These are phyloP conservation scores for Diaporthe velutina DNA, from an alignment of 2,329 filamentous ascomycete species.

Conservation along the genomic window DNA sequence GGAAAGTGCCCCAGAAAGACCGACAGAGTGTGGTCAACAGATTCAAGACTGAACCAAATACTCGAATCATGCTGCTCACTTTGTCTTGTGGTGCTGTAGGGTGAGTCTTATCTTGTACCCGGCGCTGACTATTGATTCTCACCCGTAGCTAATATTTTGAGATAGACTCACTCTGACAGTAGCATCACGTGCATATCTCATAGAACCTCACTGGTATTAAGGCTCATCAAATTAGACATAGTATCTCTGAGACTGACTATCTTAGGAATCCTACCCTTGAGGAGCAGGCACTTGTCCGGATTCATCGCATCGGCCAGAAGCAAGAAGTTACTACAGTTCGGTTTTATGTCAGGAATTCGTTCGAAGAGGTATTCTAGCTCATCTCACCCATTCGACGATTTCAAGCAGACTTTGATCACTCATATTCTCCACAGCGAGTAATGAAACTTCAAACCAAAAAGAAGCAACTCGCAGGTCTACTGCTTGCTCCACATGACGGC, in stretches of 20 bases:
- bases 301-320: slow-evolving; percentile 47
- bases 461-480: slow-evolving; percentile 39
- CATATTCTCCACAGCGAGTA: slow-evolving; percentile 30
- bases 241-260: too few species aligned
- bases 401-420: not conserved
- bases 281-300: slow-evolving; percentile 47
- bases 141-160: not conserved
- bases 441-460: slow-evolving; percentile 40
- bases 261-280: slow-evolving; percentile 50
- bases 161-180: slow-evolving; percentile 55
- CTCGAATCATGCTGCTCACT: slow-evolving; percentile 61
- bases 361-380: slow-evolving; percentile 48
- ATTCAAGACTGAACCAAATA: slow-evolving; percentile 53
- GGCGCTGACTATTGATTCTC: not conserved
- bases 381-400: not conserved
- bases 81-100: slow-evolving; percentile 65
- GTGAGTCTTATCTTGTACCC: slow-evolving; percentile 47
- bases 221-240: not conserved
- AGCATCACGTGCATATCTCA: slow-evolving; percentile 60
- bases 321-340: slow-evolving; percentile 46
- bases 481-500: slow-evolving; percentile 36
- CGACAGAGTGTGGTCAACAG: slow-evolving; percentile 54
- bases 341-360: slow-evolving; percentile 45
- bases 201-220: slow-evolving; percentile 64
- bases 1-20: slow-evolving; percentile 57